These are phyloP conservation scores for Ambrosiella xylebori DNA, from an alignment of 2,329 filamentous ascomycete species.

Conservation along the genomic window DNA sequence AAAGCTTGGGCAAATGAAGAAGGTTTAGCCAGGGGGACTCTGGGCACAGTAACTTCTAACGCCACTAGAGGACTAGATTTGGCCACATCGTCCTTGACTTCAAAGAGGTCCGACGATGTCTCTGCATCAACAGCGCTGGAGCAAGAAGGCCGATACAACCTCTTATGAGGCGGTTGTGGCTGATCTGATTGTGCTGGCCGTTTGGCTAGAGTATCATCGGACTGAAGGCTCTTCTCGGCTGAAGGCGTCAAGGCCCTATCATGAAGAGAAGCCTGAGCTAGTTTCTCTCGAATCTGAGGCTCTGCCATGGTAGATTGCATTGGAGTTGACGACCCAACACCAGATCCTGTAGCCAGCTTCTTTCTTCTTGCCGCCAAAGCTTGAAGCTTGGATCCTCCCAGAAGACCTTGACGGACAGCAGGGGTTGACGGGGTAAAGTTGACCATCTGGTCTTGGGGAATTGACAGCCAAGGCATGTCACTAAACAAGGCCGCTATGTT, in stretches of 20 bases:
- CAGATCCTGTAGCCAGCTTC: constrained; percentile 53
- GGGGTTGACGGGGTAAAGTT: constrained; percentile 43
- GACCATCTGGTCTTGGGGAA: constrained; percentile 48
- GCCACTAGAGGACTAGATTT: neutral
- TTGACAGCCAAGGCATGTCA: constrained; percentile 71
- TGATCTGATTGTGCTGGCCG: neutral
- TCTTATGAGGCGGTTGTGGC: neutral
- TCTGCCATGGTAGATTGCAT: neutral
- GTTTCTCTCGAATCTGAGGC: neutral
- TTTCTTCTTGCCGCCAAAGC: constrained; percentile 73
- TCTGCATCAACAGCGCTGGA: neutral
- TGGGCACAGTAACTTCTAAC: neutral
- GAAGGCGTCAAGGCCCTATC: neutral
- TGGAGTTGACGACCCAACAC: neutral
- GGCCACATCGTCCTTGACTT: neutral
- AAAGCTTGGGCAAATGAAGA: constrained; percentile 40
- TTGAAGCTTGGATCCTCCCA: constrained; percentile 88
- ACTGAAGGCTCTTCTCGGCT: neutral
- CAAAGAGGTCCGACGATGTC: neutral
- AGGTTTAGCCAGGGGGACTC: constrained; percentile 19
- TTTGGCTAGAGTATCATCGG: neutral
- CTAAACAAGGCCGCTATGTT: constrained; percentile 42
- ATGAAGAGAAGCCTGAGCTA: constrained; percentile 1
- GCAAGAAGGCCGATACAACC: neutral
- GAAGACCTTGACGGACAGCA: constrained; percentile 39